Evolutionary conservation across 1,284 basidiomycete genomes (phyloP).

Genomic region (Cryptococcus jaspeensis): DNA sequence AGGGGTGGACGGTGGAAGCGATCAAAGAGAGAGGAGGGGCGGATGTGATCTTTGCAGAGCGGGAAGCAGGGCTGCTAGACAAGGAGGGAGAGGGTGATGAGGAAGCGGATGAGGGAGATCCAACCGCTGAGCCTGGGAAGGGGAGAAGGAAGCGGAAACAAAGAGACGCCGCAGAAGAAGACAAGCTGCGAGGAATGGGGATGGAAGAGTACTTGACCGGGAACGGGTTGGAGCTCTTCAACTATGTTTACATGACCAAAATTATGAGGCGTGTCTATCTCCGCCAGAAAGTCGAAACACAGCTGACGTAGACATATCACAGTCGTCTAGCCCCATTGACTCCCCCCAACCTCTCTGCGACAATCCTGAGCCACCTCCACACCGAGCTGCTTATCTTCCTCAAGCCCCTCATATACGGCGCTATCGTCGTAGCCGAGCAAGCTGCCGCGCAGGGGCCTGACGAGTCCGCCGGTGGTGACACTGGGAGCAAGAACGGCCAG

Average conservation of each 20-base stretch:
- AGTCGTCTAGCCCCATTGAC: background rate
- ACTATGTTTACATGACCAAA: constrained; percentile 12
- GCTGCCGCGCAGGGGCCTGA: constrained; percentile 1
- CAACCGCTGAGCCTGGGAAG: background rate
- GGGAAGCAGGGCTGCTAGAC: background rate
- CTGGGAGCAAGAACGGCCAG: too few relatives aligned
- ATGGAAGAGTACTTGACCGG: constrained; percentile 11
- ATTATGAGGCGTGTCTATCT: constrained; percentile 2
- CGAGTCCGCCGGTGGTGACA: too few relatives aligned
- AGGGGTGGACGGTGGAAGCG: constrained; percentile 26
- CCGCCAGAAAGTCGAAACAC: background rate
- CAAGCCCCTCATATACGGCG: constrained; percentile 15
- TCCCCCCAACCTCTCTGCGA: constrained; percentile 12
- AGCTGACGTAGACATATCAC: background rate
- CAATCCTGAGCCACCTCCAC: constrained; percentile 17
- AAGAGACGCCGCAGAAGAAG: background rate
- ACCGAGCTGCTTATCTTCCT: constrained; percentile 20
- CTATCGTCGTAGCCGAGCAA: constrained; percentile 25
- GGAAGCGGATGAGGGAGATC: background rate
- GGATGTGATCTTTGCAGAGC: constrained; percentile 23
- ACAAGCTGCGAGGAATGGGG: constrained; percentile 2
- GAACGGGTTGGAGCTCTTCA: constrained; percentile 25
- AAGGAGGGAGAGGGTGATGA: background rate
- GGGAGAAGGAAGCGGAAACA: background rate
- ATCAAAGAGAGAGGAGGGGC: constrained; percentile 30